Conservation (phyloP, 495 filamentous ascomycete species). For the Penicillium coffeae region DNA sequence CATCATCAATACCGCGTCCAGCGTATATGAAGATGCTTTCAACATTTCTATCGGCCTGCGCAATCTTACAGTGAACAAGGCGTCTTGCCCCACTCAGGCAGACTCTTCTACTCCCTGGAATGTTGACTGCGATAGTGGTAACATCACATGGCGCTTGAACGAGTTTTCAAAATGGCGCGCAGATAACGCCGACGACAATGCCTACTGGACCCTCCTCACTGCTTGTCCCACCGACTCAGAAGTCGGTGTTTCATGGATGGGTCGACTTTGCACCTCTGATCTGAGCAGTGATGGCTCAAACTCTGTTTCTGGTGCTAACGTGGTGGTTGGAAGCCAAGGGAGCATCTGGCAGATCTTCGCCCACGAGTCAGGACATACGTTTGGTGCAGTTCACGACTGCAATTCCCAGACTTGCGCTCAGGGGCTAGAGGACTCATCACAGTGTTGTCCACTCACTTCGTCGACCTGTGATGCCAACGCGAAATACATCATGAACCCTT, state of each 20-base stretch:
- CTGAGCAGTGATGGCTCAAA: constrained; percentile 48
- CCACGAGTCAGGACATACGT: constrained; percentile 92
- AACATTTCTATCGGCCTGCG: constrained; percentile 88
- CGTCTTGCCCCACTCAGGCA: constrained; percentile 62
- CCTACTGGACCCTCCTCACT: constrained; percentile 90
- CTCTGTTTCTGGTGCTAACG: constrained; percentile 79
- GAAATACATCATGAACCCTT: constrained; percentile 93
- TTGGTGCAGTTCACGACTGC: constrained; percentile 96
- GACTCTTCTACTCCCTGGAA: constrained; percentile 75
- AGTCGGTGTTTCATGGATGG: constrained; percentile 91
- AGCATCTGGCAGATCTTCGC: constrained; percentile 96
- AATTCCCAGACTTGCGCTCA: constrained; percentile 59
- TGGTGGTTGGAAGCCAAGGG: constrained; percentile 72
- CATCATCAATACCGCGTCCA: constrained; percentile 82
- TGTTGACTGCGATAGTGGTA: constrained; percentile 56
- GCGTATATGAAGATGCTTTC: constrained; percentile 82
- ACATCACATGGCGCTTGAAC: constrained; percentile 78
- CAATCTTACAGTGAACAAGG: constrained; percentile 72
- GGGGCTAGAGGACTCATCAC: constrained; percentile 59
- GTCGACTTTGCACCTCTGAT: constrained; percentile 72
- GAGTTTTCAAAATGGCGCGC: constrained; percentile 88
- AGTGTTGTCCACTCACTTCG: constrained; percentile 81
- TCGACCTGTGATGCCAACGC: constrained; percentile 69
- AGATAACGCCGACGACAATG: constrained; percentile 66
- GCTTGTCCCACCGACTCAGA: constrained; percentile 81